Evolutionary conservation across 2,329 filamentous ascomycete species (phyloP), one percentile per base, ranked within the genome.

Genomic region (Fusarium vanettenii): DNA sequence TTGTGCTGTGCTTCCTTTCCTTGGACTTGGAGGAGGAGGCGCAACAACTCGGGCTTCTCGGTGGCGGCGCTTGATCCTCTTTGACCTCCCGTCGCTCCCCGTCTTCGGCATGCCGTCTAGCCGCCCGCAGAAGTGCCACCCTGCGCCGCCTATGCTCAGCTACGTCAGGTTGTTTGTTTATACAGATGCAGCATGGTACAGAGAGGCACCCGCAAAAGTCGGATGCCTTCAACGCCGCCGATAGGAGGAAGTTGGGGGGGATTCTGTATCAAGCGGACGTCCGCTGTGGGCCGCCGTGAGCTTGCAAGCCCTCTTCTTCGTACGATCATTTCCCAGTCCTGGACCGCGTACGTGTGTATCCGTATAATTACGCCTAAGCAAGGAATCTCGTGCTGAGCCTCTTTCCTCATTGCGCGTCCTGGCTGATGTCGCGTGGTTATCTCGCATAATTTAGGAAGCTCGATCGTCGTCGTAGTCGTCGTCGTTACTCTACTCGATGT

Each of bases 21-120:
- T 56, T 27, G 11, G 48, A 31, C 29, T 31, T 10, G 29, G 29
- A 31, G 29, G 29, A 59, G 9, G 43, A 70, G 66, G 69, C 66
- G 66, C 55, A 70, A 62, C 45, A 48, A 41, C 48, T 67, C 41
- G n/a, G 31, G 33, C 9, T 57, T n/a, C 29, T 52, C 11, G 25
- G 59, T 71, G 60, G 41, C 63, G 50, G 50, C 45, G 52, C 27
- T 56, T 66, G 43, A 48, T 59, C 37, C 60, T 35, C 22, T 60
- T 39, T 45, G 20, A 45, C 66, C 33, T 71, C 57, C 18, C 43
- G 14, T 52, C 48, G 9, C 25, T 50, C 48, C 48, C 27, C 41
- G 37, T 56, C 59, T 56, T 56, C 20, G 59, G 33, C 35, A n/a
- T 62, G 22, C 29, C 18, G 27, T 56, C 27, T 31, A 43, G n/a